Evolutionary conservation across 257 asterid genomes (phyloP), one percentile per base, ranked within the genome.

Genomic region (Forsythia viridissima): DNA sequence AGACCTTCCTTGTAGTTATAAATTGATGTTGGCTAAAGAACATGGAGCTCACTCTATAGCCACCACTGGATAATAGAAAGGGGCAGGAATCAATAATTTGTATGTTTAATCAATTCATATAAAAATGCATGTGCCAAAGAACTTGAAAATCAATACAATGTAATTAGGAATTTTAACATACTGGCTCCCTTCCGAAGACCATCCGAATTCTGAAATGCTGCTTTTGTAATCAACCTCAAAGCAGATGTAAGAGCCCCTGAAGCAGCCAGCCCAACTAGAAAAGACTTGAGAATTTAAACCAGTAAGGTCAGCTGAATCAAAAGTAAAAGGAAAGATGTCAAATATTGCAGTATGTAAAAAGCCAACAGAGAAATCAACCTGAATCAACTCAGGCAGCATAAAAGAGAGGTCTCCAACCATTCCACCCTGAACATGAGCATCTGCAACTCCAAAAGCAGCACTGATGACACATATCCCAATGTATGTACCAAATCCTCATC

Each of bases 361-460:
- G n/a, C 9, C 11, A 43, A 16, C 43, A 43, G 37, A 67, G 48
- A 67, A 70, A 48, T 16, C 51, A 57, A 84, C 91, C 84, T 86
- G 92, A 41, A 84, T 65, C 24, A 86, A 75, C 36, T 88, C 86
- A 34, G 89, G 90, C 1, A 34, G 41, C 90, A 88, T 88, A 46
- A 76, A 84, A 15, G 92, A 85, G 59, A 88, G 82, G 52, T 88
- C 92, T 57, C 92, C 92, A 79, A 84, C 40, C 87, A 86, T 85
- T 71, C 90, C 92, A 46, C 92, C 92, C 75, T 86, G 86, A 61
- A 84, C 90, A 84, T 82, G 86, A 34, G 86, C 90, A 84, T 88
- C 88, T 48, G 90, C 86, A 75, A 86, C 74, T 20, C 90, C 90
- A 86, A 84, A 86, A 74, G 86, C 85, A 46, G 84, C 92, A 75